Percentiles rank a stretch among this genome's conserved stretches.
Evolutionary conservation across 306 rosid genomes (phyloP).

Genomic region (Quercus cerris): DNA sequence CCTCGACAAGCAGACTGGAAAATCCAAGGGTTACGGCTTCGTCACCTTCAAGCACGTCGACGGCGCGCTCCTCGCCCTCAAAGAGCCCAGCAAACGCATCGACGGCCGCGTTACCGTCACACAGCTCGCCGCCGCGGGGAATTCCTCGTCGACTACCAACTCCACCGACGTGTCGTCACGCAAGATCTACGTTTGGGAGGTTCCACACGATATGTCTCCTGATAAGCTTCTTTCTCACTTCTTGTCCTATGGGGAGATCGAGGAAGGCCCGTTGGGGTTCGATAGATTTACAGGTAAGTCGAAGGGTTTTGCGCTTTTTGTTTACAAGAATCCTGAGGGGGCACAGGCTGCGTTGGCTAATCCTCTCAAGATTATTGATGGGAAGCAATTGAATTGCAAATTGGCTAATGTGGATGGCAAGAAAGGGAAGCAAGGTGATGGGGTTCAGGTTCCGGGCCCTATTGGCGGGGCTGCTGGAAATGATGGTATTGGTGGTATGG

Average conservation of each 20-base stretch:
- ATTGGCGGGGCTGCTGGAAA: conserved; percentile 48
- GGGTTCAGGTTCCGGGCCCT: conserved; percentile 43
- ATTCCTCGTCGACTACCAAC: conserved; percentile 33
- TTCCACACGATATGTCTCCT: conserved; percentile 77
- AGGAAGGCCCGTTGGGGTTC: conserved; percentile 95
- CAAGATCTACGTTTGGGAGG: conserved; percentile 89
- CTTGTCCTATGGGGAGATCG: conserved; percentile 74
- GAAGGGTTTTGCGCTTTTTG: conserved; percentile 82
- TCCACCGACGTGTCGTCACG: conserved; percentile 47
- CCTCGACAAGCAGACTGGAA: conserved; percentile 77
- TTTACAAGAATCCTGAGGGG: conserved; percentile 78
- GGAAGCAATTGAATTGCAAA: conserved; percentile 76
- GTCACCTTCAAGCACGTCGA: conserved; percentile 87
- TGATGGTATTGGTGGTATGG: conserved; percentile 41
- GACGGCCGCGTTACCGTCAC: conserved; percentile 98
- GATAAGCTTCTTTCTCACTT: conserved; percentile 81
- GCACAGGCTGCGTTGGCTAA: conserved; percentile 81
- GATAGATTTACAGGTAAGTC: conserved; percentile 94
- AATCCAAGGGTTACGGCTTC: conserved; percentile 86
- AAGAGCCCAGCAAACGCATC: conserved; percentile 94
- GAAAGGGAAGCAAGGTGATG: conserved; percentile 72
- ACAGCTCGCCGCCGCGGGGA: conserved; percentile 85
- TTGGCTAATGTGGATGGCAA: conserved; percentile 78
- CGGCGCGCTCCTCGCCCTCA: conserved; percentile 77
- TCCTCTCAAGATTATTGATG: conserved; percentile 83